phyloP scores from a whole-genome alignment of 139 green algal genomes.

The Chlorella sp. region DNA sequence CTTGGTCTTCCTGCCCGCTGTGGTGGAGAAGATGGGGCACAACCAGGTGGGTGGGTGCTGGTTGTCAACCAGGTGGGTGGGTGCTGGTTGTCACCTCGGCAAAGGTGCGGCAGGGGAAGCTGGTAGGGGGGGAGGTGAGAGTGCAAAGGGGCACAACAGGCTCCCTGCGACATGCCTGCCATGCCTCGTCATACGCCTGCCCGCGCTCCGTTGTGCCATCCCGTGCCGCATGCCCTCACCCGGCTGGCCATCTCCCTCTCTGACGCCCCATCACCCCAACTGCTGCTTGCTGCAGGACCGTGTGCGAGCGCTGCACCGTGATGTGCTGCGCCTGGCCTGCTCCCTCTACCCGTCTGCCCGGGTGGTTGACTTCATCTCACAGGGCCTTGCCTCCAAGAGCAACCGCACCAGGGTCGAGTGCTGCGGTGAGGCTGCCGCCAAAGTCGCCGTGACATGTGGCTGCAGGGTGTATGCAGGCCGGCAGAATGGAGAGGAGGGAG shows the following conservation, averaged over 20 bases:
- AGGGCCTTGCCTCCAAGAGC: slow-evolving; percentile 90
- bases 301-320: slow-evolving; percentile 65
- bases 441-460: neutral
- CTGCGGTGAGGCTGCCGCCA: slow-evolving; percentile 39
- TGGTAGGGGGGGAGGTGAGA: too few relatives aligned
- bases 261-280: too few relatives aligned
- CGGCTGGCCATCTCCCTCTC: too few relatives aligned
- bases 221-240: too few relatives aligned
- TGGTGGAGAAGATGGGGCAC: slow-evolving; percentile 96
- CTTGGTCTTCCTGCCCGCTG: slow-evolving; percentile 82
- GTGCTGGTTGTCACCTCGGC: slow-evolving; percentile 34
- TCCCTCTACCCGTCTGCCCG: slow-evolving; percentile 59
- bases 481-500: too few relatives aligned
- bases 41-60: slow-evolving; percentile 64
- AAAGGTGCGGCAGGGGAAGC: neutral
- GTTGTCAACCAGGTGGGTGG: slow-evolving; percentile 65
- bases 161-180: too few relatives aligned
- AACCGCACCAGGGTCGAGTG: slow-evolving; percentile 89
- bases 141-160: too few relatives aligned
- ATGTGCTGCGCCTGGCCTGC: slow-evolving; percentile 76
- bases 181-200: too few relatives aligned
- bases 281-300: slow-evolving; percentile 50
- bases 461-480: neutral
- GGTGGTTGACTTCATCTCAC: slow-evolving; percentile 55
- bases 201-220: too few relatives aligned